Evolutionary conservation across 2,329 filamentous ascomycete genomes (phyloP).

Genomic region (Microsporum audouinii): DNA sequence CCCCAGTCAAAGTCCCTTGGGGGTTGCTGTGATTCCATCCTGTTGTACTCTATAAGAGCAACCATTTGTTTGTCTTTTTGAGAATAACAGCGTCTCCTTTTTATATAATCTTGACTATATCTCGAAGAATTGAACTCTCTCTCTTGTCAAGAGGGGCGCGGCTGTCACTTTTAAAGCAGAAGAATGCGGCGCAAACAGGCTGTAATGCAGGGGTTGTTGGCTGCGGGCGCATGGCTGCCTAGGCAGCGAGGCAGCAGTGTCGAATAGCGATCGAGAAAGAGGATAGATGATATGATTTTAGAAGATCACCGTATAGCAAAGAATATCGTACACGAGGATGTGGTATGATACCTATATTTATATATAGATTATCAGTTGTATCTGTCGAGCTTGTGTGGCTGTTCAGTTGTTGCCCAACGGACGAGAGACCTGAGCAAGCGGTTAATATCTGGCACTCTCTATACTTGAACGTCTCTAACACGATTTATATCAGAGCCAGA

Average conservation of each 20-base stretch:
- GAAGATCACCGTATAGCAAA: background rate
- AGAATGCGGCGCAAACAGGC: background rate
- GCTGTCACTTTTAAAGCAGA: background rate
- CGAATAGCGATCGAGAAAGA: background rate
- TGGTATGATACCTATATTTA: background rate
- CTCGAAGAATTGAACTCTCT: background rate
- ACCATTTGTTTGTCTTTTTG: background rate
- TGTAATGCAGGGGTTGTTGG: background rate
- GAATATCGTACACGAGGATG: background rate
- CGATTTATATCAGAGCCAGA: no score
- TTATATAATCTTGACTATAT: background rate
- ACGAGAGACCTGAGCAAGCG: background rate
- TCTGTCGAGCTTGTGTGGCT: background rate
- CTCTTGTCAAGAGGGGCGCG: background rate
- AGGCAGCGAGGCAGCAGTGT: background rate
- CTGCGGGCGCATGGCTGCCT: constrained; percentile 1
- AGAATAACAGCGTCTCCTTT: background rate
- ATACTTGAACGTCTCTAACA: background rate
- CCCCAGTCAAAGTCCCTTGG: constrained; percentile 42
- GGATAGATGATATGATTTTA: background rate
- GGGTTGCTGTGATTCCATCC: constrained; percentile 17
- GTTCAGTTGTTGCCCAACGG: background rate
- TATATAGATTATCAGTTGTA: background rate
- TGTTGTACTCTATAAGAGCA: constrained; percentile 16
- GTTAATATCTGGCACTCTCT: background rate